Evolutionary conservation across 2,329 filamentous ascomycete species (phyloP), one percentile per base, ranked within the genome.

Genomic region (Aspergillus sp.): DNA sequence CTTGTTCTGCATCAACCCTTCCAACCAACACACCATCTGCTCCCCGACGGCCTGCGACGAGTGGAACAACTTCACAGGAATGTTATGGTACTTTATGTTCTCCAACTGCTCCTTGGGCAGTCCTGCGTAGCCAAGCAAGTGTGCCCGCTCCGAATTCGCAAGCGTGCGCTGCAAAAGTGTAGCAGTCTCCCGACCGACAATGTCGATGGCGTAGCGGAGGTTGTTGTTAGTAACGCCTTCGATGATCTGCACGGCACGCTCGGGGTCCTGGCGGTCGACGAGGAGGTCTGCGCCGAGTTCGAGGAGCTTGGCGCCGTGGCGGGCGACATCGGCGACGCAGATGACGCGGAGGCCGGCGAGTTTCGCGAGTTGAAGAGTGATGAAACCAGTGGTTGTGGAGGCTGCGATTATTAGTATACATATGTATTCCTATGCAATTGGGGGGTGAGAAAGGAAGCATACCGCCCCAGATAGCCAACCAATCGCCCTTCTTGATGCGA

Each of bases 61-160:
- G 59, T 90, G 86, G 59, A 88, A 90, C 3, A 88, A 59, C 64
- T 90, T 90, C 52, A 90, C 86, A 0, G 86, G 86, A 0, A 90
- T 82, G 0, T 74, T 80, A 58, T 88, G 85, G 48, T 82, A 76
- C 5, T 71, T 62, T 0, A 82, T 71, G 0, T 74, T 74, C 0
- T 65, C 46, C 0, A 66, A 64, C 1, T 67, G 64, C 3, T 68
- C 69, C 59, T 86, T 87, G 0, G 86, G 86, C 3, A 88, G 54
- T 0, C 85, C 85, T 0, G 81, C 81, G 41, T 90, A 57, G 0
- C 85, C 85, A 0, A 89, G 75, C 0, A 90, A 69, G 64, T 90
- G 86, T 1, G 74, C 65, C 1, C 64, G 57, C 37, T 56, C 55
- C 2, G 49, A 60, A 15, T 53, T 46, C 2, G 44, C 56, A 1